Base-by-base conservation (phyloP, 495 filamentous ascomycete species). In the Immersiella caudata region DNA sequence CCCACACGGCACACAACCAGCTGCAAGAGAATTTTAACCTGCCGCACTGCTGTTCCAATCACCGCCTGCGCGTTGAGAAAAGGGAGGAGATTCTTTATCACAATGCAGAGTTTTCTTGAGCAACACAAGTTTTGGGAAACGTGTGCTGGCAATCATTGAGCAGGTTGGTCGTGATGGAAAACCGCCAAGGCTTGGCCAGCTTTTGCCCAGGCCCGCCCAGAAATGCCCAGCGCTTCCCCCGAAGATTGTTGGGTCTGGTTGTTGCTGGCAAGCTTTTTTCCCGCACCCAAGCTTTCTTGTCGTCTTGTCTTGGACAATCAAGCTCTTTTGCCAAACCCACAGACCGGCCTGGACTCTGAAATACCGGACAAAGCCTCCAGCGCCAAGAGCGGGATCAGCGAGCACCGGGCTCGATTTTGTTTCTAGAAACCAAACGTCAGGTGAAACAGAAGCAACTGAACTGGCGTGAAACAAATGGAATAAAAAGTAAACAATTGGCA, bases 231-330 rank as follows among this genome's bases (percentile, higher is more conserved):
- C 52, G 12, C 52, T 22, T 27, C 16, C 16, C 14, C 40, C 40
- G 40, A 46, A 46, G 40, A 46, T 21, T 20, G 61, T 63, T 63
- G 61, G 61, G 61, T 25, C 29, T 52, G 16, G 20, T 24, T 40
- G 49, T 51, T 63, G 20, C 60, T 26, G 40, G n/a, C 46, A 63
- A 63, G 60, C 60, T 54, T 63, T 63, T 62, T 63, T 25, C 59
- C 59, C 24, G 33, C 11, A 14, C 7, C 59, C 61, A 63, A 63
- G 58, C 58, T 40, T 20, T 36, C 56, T 59, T 59, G 56, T 59
- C 22, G 4, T 46, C 16, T 46, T 18, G 11, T 55, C 51, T 55
- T 25, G 51, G 24, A n/a, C 14, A 12, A 3, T 55, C 51, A 55
- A 55, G 57, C 57, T 40, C 52, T 55, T 49, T 62, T 62, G 59